phyloP scores from a whole-genome alignment of 768 basidiomycete species.

The Lepiota brunneoincarnata region DNA sequence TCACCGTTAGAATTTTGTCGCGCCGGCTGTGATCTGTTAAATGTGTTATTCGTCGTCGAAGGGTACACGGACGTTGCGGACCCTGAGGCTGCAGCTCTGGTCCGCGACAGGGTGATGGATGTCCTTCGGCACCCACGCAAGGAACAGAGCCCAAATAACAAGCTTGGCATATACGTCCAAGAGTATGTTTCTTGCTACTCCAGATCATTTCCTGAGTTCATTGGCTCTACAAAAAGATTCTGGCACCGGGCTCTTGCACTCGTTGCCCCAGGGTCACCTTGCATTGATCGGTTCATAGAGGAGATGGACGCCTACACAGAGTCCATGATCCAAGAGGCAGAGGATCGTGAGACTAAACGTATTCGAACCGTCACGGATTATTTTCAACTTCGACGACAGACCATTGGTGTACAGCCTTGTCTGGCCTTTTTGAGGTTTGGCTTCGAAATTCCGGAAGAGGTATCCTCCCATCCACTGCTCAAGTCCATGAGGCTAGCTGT shows the following conservation, averaged over 20 bases:
- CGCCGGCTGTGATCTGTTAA: slow-evolving; percentile 20
- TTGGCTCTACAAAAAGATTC: slow-evolving; percentile 1
- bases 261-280: slow-evolving; percentile 5
- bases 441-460: slow-evolving; percentile 20
- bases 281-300: slow-evolving; percentile 15
- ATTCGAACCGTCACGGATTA: slow-evolving; percentile 16
- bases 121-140: slow-evolving; percentile 17
- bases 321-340: slow-evolving; percentile 18
- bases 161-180: not conserved
- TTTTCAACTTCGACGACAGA: slow-evolving; percentile 16
- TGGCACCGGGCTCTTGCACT: slow-evolving; percentile 18
- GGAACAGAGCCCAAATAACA: slow-evolving; percentile 17
- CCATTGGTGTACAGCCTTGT: slow-evolving; percentile 15
- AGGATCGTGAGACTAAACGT: slow-evolving; percentile 12
- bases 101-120: slow-evolving; percentile 17
- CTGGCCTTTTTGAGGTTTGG: slow-evolving; percentile 15
- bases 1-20: slow-evolving; percentile 19
- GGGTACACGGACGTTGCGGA: slow-evolving; percentile 18
- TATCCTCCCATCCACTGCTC: slow-evolving; percentile 17
- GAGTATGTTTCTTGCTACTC: not conserved
- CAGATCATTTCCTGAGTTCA: not conserved
- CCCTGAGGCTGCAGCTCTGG: slow-evolving; percentile 5
- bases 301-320: slow-evolving; percentile 16
- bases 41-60: slow-evolving; percentile 19
- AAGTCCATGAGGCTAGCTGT: slow-evolving; percentile 13